phyloP scores from a whole-genome alignment of 225 moss, liverwort and hornwort genomes.

The Physcomitrium patens region DNA sequence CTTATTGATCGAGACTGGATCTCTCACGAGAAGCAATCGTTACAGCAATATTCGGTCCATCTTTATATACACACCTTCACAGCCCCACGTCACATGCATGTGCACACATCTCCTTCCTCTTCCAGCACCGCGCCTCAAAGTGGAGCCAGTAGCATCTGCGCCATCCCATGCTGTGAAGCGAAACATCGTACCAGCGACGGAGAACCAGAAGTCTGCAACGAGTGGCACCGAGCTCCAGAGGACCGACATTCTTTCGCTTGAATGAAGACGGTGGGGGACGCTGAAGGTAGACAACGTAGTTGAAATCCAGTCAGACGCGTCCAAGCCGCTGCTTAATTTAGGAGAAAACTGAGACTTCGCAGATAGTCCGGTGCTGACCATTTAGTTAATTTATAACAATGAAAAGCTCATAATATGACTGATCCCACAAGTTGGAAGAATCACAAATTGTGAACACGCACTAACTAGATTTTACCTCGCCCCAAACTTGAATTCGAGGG shows the following conservation, averaged over 20 bases:
- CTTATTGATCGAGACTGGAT: slow-evolving; percentile 45
- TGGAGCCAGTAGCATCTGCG: slow-evolving; percentile 46
- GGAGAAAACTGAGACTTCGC: not conserved
- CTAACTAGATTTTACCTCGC: slow-evolving; percentile 13
- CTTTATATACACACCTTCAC: not conserved
- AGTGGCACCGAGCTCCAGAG: slow-evolving; percentile 6
- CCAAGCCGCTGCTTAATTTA: slow-evolving; percentile 33
- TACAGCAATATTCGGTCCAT: slow-evolving; percentile 29
- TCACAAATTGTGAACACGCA: not conserved
- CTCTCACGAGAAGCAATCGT: slow-evolving; percentile 29
- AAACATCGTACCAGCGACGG: not conserved
- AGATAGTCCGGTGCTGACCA: not conserved
- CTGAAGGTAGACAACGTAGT: not conserved
- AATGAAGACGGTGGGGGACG: slow-evolving; percentile 25
- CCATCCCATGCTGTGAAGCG: slow-evolving; percentile 48
- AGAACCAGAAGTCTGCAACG: not conserved
- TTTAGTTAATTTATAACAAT: not conserved
- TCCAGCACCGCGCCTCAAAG: slow-evolving; percentile 25
- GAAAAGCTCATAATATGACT: not conserved
- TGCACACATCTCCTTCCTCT: slow-evolving; percentile 9
- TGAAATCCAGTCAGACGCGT: slow-evolving; percentile 19
- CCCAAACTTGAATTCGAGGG: slow-evolving; percentile 21
- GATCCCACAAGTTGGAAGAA: too few relatives aligned
- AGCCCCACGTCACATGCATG: not conserved
- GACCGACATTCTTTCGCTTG: slow-evolving; percentile 21